Evolutionary conservation across 1,139 yeast species (phyloP).

Genomic region (Nadsonia starkeyi-henricii): DNA sequence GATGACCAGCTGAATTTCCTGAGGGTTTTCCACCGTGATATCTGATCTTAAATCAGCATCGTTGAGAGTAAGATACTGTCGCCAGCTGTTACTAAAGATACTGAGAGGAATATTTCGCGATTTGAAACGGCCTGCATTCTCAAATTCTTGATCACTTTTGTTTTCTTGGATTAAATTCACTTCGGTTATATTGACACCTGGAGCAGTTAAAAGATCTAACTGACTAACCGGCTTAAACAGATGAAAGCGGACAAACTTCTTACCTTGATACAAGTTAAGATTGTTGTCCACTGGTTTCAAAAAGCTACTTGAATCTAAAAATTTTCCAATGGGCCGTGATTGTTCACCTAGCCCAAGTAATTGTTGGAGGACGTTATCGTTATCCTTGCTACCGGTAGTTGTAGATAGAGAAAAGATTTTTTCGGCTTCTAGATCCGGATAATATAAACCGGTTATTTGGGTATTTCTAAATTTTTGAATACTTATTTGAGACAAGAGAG

Average conservation of each 20-base stretch:
- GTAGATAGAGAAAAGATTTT: no score
- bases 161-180: neutral
- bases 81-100: neutral
- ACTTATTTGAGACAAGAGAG: no score
- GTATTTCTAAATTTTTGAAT: no score
- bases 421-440: no score
- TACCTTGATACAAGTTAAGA: neutral
- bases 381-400: no score
- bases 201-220: neutral
- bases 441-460: no score
- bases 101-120: neutral
- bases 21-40: neutral
- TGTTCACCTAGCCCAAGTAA: neutral
- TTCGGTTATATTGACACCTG: neutral
- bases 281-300: neutral
- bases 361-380: neutral
- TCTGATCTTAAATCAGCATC: neutral
- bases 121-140: no score
- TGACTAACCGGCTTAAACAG: neutral
- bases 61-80: neutral
- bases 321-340: neutral
- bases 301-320: neutral
- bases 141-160: no score
- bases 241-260: neutral
- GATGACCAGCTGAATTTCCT: neutral